A percentile compares a stretch with the other conserved stretches of the same genome.
These are phyloP conservation scores for Colletotrichum limetticola DNA, from an alignment of 2,329 filamentous ascomycete genomes.

Conservation along the genomic window DNA sequence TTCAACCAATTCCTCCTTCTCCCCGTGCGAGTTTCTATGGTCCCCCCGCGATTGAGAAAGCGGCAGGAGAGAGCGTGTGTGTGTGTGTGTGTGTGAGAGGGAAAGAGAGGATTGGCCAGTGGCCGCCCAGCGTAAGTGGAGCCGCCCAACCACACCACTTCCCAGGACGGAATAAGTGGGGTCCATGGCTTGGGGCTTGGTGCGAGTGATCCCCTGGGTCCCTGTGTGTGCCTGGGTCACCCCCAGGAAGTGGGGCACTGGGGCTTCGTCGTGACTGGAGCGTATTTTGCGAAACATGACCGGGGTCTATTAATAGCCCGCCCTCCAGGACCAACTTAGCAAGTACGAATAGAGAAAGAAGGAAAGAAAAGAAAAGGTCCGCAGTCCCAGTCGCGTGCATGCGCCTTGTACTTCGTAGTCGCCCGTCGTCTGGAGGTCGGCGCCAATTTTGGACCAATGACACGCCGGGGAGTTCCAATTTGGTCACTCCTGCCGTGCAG, in stretches of 20 bases:
- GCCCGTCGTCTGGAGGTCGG: slow-evolving; percentile 19
- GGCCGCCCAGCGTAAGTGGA: neutral
- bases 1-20: neutral
- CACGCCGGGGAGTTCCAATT: slow-evolving; percentile 1
- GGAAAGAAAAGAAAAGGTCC: slow-evolving; percentile 1
- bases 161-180: neutral
- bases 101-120: neutral
- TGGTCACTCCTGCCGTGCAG: slow-evolving; percentile 14
- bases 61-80: neutral
- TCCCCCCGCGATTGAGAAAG: neutral
- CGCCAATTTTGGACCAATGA: slow-evolving; percentile 31
- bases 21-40: neutral
- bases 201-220: slow-evolving; percentile 2
- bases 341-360: neutral
- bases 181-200: neutral
- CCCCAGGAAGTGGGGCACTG: neutral
- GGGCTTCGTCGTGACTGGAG: slow-evolving; percentile 33
- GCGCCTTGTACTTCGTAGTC: slow-evolving; percentile 21
- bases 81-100: neutral
- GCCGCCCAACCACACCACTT: neutral
- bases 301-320: slow-evolving; percentile 34
- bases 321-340: no score
- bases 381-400: slow-evolving; percentile 11
- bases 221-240: neutral
- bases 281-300: slow-evolving; percentile 31